A percentile compares a stretch with the other conserved stretches of the same genome.
Conservation (phyloP, 75 land plant genomes). For the Cupressus sempervirens region DNA sequence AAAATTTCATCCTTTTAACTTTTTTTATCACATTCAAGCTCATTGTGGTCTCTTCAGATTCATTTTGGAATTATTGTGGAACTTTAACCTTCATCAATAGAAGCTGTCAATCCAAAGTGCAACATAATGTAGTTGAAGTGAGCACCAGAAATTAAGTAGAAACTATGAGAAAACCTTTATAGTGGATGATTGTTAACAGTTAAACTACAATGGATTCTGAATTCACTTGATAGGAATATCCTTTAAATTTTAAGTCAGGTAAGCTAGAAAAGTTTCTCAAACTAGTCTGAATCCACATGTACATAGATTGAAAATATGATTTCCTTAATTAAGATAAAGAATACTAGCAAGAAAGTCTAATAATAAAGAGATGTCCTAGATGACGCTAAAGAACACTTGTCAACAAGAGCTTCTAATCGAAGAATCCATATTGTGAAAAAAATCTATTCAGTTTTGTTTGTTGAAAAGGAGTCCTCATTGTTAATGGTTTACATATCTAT, state of each 20-base stretch:
- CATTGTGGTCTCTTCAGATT: not conserved
- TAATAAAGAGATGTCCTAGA: not conserved
- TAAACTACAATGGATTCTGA: not conserved
- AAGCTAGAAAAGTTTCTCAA: not conserved
- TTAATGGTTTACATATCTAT: not conserved
- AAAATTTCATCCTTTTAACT: not conserved
- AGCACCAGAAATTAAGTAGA: not conserved
- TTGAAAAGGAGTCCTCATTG: not conserved
- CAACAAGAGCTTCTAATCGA: too few species aligned
- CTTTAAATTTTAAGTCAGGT: not conserved
- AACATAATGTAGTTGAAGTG: not conserved
- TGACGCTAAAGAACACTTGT: not conserved
- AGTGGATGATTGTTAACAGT: not conserved
- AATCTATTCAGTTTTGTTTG: not conserved
- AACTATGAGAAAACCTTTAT: not conserved
- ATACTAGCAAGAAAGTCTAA: too few species aligned
- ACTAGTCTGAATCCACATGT: not conserved
- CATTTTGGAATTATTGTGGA: not conserved
- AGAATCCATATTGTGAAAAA: not conserved
- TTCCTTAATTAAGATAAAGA: too few species aligned
- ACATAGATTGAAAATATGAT: too few species aligned
- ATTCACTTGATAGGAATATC: not conserved
- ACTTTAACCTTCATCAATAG: not conserved
- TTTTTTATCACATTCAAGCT: not conserved
- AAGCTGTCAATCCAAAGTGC: not conserved